Conservation (phyloP, 495 filamentous ascomycete genomes). For the Geopyxis carbonaria region DNA sequence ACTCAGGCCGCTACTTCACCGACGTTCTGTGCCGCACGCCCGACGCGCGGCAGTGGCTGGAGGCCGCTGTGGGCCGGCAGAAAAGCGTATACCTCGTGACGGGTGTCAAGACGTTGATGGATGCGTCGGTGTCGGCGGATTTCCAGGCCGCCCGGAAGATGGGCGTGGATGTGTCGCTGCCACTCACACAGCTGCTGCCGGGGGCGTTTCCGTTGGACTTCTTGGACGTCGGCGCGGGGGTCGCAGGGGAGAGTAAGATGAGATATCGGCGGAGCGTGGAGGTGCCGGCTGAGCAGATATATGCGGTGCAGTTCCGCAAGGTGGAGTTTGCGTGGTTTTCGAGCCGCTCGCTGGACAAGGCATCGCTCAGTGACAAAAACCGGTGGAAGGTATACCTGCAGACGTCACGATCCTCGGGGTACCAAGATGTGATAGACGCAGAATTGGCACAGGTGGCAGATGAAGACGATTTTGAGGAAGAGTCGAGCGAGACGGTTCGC, state of each 20-base stretch:
- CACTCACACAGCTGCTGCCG: no score
- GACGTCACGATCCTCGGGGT: not conserved
- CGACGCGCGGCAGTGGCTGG: conserved; percentile 2
- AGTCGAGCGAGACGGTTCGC: no score
- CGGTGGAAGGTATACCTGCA: conserved; percentile 13
- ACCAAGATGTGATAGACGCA: conserved; percentile 13
- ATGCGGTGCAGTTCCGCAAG: conserved; percentile 12
- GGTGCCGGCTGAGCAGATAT: conserved; percentile 11
- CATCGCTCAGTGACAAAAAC: conserved; percentile 7
- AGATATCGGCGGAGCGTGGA: not conserved
- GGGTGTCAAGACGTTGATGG: conserved; percentile 7
- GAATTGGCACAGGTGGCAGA: conserved; percentile 7
- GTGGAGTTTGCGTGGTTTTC: conserved; percentile 8
- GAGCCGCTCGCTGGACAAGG: conserved; percentile 7
- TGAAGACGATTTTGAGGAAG: conserved; percentile 7
- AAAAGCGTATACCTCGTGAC: conserved; percentile 6
- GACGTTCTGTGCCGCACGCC: not conserved
- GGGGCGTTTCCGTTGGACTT: no score
- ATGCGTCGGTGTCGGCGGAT: not conserved
- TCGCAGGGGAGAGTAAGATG: no score
- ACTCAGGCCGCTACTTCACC: conserved; percentile 2
- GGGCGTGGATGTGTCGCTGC: no score
- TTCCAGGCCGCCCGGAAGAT: no score
- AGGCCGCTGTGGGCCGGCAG: not conserved
- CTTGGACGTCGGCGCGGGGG: no score